A percentile compares a stretch with the other conserved stretches of the same genome.
These are phyloP conservation scores for Ogataea corticis DNA, from an alignment of 805 yeast genomes.

Conservation along the genomic window DNA sequence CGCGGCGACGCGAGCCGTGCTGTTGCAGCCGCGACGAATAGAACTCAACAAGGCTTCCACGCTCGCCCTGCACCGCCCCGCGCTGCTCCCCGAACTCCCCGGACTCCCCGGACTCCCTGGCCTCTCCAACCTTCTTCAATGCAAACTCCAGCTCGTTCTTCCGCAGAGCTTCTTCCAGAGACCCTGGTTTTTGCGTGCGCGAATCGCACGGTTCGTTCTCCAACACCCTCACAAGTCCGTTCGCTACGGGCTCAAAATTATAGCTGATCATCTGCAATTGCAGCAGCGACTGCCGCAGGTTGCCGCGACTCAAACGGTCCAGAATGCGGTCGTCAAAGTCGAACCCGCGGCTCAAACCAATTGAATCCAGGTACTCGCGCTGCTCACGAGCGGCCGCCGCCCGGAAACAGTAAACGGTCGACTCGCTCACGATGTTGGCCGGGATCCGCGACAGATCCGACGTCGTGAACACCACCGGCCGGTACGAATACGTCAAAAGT, in stretches of 20 bases:
- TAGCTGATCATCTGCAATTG: constrained; percentile 33
- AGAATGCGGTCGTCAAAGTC: constrained; percentile 24
- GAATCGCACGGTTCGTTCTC: too few species aligned
- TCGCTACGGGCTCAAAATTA: constrained; percentile 12
- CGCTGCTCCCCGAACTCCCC: too few species aligned
- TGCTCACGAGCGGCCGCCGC: constrained; percentile 7
- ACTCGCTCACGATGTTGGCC: constrained; percentile 29
- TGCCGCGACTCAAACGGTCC: constrained; percentile 14
- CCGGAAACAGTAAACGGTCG: constrained; percentile 27
- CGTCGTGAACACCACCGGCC: constrained; percentile 37
- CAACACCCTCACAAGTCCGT: constrained; percentile 17
- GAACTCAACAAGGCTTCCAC: constrained; percentile 21
- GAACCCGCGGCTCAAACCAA: constrained; percentile 29
- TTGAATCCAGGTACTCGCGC: constrained; percentile 28
- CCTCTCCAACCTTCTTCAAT: not conserved
- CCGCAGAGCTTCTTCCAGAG: not conserved
- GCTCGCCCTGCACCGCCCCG: not conserved
- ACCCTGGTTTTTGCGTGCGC: not conserved
- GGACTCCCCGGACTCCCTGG: too few species aligned
- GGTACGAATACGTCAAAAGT: constrained; percentile 43
- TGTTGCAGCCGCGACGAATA: constrained; percentile 28
- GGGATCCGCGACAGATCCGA: constrained; percentile 30
- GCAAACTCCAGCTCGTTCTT: constrained; percentile 8
- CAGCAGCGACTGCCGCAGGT: constrained; percentile 31
- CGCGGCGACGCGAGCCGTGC: constrained; percentile 27